Evolutionary conservation across 176 grass and related monocot species (phyloP).

Genomic region (Thinopyrum elongatum): DNA sequence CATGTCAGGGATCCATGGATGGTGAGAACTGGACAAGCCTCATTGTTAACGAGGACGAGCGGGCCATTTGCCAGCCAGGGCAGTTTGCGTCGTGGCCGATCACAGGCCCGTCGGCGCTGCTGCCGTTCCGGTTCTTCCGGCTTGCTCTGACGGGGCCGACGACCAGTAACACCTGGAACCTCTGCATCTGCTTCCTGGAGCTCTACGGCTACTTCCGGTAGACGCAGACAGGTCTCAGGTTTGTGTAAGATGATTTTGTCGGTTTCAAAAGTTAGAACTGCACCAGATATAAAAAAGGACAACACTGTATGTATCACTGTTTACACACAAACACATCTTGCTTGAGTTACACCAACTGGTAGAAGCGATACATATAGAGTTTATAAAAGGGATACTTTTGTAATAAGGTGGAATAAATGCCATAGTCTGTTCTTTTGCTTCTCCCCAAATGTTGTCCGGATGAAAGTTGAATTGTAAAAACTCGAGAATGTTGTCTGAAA

Average conservation of each 20-base stretch:
- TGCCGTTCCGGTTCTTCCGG: slow-evolving; percentile 88
- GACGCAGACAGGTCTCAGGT: neutral
- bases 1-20: slow-evolving; percentile 73
- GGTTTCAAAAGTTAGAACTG: neutral
- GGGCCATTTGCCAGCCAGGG: slow-evolving; percentile 62
- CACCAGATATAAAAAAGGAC: neutral
- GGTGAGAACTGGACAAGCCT: slow-evolving; percentile 71
- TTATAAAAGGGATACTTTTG: neutral
- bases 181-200: slow-evolving; percentile 94
- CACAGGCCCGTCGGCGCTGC: slow-evolving; percentile 48
- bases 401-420: neutral
- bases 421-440: neutral
- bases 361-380: slow-evolving; percentile 7
- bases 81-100: slow-evolving; percentile 90
- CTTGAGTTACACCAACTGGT: neutral
- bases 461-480: neutral
- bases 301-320: neutral
- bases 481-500: neutral
- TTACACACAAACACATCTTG: neutral
- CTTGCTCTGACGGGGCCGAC: slow-evolving; percentile 52
- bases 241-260: neutral
- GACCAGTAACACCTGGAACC: slow-evolving; percentile 48
- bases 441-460: neutral
- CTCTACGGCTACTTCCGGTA: slow-evolving; percentile 89
- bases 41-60: slow-evolving; percentile 61